Conservation (phyloP, 73 alveolate genomes). For the Uronychia setigera region DNA sequence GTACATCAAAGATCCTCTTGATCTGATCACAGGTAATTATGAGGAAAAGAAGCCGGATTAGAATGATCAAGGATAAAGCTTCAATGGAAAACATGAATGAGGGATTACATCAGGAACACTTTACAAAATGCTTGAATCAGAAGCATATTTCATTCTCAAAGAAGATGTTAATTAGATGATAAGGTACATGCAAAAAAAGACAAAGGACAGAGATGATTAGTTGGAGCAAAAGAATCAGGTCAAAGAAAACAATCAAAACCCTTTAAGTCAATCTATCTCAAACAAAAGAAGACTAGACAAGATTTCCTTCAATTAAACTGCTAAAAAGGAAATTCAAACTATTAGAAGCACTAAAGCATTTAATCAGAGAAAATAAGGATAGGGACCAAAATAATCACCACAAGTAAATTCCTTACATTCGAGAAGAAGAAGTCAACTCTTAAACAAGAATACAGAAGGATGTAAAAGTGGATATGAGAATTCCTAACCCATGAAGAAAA, state of each 20-base stretch:
- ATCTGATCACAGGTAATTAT: too few relatives aligned
- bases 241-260: background rate
- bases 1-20: background rate
- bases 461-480: background rate
- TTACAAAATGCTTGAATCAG: background rate
- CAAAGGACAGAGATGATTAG: background rate
- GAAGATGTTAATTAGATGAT: background rate
- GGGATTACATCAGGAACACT: background rate
- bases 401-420: background rate
- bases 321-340: too few relatives aligned
- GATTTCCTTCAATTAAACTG: too few relatives aligned
- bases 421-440: background rate
- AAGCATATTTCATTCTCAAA: background rate
- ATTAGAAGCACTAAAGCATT: too few relatives aligned
- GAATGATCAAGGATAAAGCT: background rate
- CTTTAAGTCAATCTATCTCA: too few relatives aligned
- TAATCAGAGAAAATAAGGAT: background rate
- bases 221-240: background rate
- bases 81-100: background rate
- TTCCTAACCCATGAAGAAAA: too few relatives aligned
- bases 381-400: background rate
- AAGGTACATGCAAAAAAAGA: background rate
- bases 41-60: background rate
- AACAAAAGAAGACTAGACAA: too few relatives aligned
- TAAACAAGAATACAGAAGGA: background rate